phyloP scores from a whole-genome alignment of 768 basidiomycete genomes.

The Strobilomyces dryophilus region DNA sequence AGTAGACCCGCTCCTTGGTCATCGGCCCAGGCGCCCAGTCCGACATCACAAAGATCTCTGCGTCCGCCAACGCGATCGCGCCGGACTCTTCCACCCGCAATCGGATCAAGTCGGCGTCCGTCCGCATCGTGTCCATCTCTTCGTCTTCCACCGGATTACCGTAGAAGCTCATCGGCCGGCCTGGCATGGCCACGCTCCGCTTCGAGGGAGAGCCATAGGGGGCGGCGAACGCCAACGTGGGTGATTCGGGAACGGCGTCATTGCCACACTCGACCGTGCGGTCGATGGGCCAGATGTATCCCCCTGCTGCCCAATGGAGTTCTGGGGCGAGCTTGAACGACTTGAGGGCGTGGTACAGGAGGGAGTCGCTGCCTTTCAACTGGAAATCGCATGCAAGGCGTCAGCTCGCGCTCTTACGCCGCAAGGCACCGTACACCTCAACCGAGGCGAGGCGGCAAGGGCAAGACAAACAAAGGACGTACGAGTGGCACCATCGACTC shows the following conservation, averaged over 20 bases:
- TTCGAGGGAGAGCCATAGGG: slow-evolving; percentile 22
- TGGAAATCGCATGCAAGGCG: slow-evolving; percentile 24
- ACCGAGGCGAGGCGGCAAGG: slow-evolving; percentile 1
- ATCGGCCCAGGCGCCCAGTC: slow-evolving; percentile 46
- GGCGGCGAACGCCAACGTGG: slow-evolving; percentile 24
- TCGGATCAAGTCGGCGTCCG: slow-evolving; percentile 39
- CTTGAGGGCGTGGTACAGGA: slow-evolving; percentile 74
- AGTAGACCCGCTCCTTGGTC: slow-evolving; percentile 66
- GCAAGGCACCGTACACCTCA: neutral
- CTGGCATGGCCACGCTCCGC: slow-evolving; percentile 31
- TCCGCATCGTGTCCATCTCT: slow-evolving; percentile 24
- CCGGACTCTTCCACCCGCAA: slow-evolving; percentile 63
- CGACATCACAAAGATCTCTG: slow-evolving; percentile 58
- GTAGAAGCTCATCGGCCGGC: slow-evolving; percentile 41
- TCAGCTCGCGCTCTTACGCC: slow-evolving; percentile 14
- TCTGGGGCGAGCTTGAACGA: slow-evolving; percentile 70
- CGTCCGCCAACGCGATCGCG: slow-evolving; percentile 57
- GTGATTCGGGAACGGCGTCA: slow-evolving; percentile 34
- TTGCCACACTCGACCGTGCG: slow-evolving; percentile 59
- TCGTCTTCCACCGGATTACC: slow-evolving; percentile 39
- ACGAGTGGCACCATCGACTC: slow-evolving; percentile 70
- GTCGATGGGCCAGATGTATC: slow-evolving; percentile 77
- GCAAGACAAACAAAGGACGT: slow-evolving; percentile 27
- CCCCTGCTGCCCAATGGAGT: slow-evolving; percentile 78
- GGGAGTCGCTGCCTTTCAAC: slow-evolving; percentile 74